Conservation (phyloP, 805 yeast species). For the Candida ponderosae region DNA sequence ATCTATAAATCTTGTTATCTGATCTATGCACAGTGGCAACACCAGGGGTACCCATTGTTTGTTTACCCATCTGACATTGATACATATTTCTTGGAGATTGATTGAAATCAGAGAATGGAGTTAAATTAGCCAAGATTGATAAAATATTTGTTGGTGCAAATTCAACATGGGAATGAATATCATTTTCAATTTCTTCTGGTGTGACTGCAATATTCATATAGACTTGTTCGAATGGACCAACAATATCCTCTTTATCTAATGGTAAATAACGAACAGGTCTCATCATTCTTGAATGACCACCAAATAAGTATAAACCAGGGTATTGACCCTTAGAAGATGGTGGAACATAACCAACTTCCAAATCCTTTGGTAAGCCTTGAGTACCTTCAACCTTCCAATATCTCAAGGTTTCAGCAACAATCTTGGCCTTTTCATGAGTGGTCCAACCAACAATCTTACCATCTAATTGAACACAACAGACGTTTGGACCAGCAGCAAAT, state of each 20-base stretch:
- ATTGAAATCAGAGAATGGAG: constrained; percentile 97
- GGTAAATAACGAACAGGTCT: constrained; percentile 93
- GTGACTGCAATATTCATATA: constrained; percentile 95
- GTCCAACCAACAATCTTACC: constrained; percentile 94
- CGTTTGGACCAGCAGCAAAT: constrained; percentile 78
- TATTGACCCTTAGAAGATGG: constrained; percentile 95
- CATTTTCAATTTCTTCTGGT: constrained; percentile 78
- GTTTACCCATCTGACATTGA: constrained; percentile 99
- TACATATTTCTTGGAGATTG: constrained; percentile 99
- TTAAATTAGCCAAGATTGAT: constrained; percentile 91
- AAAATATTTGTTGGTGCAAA: constrained; percentile 90
- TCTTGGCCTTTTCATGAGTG: constrained; percentile 77
- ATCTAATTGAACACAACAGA: constrained; percentile 89
- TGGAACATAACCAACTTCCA: constrained; percentile 94
- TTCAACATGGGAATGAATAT: constrained; percentile 88
- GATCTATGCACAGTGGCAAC: constrained; percentile 88
- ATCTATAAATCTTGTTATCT: constrained; percentile 86
- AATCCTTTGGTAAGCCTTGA: constrained; percentile 71
- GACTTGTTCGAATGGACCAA: constrained; percentile 98
- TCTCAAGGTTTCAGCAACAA: constrained; percentile 84
- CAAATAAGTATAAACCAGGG: constrained; percentile 89
- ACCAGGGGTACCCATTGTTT: constrained; percentile 99
- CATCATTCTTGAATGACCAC: constrained; percentile 91
- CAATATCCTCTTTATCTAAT: constrained; percentile 69
- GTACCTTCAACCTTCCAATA: constrained; percentile 85